A percentile compares a stretch with the other conserved stretches of the same genome.
These are phyloP conservation scores for Neurospora pannonica DNA, from an alignment of 495 filamentous ascomycete genomes.

Conservation along the genomic window DNA sequence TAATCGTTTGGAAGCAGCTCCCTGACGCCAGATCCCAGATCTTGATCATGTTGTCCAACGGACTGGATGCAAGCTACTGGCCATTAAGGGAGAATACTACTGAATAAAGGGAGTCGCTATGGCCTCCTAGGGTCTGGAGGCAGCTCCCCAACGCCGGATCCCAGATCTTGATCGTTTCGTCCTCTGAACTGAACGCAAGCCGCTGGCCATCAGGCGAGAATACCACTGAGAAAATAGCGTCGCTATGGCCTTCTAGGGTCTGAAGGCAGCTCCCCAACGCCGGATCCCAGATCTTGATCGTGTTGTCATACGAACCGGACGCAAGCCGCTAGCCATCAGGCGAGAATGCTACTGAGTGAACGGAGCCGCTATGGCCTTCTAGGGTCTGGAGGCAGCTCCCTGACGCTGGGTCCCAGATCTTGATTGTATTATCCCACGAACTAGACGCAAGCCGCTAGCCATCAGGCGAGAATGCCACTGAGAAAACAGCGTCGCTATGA, in stretches of 20 bases:
- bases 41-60: constrained; percentile 63
- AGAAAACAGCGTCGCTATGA: no score
- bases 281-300: constrained; percentile 86
- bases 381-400: neutral
- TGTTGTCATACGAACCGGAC: constrained; percentile 77
- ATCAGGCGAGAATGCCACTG: no score
- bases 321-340: constrained; percentile 54
- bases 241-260: constrained; percentile 5
- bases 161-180: constrained; percentile 86
- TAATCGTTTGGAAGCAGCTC: neutral
- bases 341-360: constrained; percentile 2
- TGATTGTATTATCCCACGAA: no score
- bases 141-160: constrained; percentile 72
- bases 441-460: no score
- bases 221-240: neutral
- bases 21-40: constrained; percentile 8
- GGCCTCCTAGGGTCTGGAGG: constrained; percentile 78
- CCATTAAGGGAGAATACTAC: constrained; percentile 8
- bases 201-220: constrained; percentile 37
- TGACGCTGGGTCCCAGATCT: no score
- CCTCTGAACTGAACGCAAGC: constrained; percentile 78
- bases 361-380: no score
- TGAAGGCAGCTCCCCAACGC: constrained; percentile 24
- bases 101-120: constrained; percentile 22
- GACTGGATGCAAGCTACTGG: constrained; percentile 75